Conservation (phyloP, 1,284 basidiomycete genomes). For the Cryptococcus depauperatus region DNA sequence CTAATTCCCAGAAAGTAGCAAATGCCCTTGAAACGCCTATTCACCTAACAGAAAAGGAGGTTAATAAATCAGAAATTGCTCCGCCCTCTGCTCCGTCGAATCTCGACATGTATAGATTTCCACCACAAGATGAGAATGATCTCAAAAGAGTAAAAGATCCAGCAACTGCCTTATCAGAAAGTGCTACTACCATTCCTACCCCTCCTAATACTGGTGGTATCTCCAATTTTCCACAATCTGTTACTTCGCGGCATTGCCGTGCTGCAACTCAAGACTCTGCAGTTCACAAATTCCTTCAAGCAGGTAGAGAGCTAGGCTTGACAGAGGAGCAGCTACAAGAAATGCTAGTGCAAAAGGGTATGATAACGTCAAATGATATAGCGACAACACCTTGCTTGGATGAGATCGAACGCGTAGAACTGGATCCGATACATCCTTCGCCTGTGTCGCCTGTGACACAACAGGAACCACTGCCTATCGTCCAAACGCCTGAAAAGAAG, state of each 20-base stretch:
- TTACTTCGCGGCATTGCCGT: not conserved
- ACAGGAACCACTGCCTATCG: not conserved
- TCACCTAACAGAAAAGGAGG: conserved; percentile 7
- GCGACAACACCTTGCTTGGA: not conserved
- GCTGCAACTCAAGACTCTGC: conserved; percentile 13
- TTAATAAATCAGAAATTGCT: conserved; percentile 1
- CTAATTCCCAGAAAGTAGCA: conserved; percentile 5
- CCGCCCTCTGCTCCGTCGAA: conserved; percentile 11
- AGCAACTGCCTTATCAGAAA: not conserved
- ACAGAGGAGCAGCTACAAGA: conserved; percentile 29
- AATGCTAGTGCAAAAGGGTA: conserved; percentile 27
- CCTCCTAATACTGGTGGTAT: conserved; percentile 10
- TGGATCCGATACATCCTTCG: too few relatives aligned
- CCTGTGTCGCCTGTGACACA: not conserved
- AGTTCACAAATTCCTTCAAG: conserved; percentile 30
- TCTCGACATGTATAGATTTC: conserved; percentile 25
- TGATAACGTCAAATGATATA: too few relatives aligned
- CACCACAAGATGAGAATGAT: conserved; percentile 8
- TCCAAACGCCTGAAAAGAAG: conserved; percentile 7
- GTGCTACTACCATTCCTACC: conserved; percentile 2
- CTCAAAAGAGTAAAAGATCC: too few relatives aligned
- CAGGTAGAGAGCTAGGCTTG: conserved; percentile 33
- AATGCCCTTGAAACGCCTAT: conserved; percentile 20
- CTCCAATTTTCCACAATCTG: too few relatives aligned
- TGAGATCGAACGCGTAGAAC: too few relatives aligned